phyloP scores from a whole-genome alignment of 192 early-diverging fungal genomes.

The Umbelopsis sp. region DNA sequence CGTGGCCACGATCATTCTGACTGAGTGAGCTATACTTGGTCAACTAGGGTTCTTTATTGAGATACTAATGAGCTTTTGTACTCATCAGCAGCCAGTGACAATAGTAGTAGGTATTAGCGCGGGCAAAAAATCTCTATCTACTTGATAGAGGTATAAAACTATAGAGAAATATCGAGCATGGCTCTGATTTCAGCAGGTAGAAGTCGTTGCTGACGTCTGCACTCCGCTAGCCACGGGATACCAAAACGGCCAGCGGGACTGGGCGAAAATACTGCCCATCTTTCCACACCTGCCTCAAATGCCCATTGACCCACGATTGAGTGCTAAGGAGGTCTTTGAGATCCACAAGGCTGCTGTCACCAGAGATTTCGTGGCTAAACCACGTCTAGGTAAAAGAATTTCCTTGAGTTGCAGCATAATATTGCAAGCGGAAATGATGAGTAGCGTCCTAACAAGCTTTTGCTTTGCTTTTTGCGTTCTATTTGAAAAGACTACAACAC shows the following conservation, averaged over 20 bases:
- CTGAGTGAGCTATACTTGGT: background rate
- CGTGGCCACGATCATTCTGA: conserved; percentile 17
- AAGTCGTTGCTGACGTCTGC: conserved; percentile 11
- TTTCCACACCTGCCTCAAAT: conserved; percentile 17
- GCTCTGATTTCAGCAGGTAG: too few species aligned
- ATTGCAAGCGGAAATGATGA: background rate
- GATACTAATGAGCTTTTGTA: too few species aligned
- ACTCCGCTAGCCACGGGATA: conserved; percentile 20
- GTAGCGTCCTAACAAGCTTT: background rate
- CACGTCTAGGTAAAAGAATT: conserved; percentile 74
- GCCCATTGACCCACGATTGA: conserved; percentile 36
- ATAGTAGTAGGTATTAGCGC: too few species aligned
- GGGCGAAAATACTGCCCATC: conserved; percentile 6
- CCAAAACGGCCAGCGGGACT: conserved; percentile 2
- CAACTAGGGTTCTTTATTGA: too few species aligned
- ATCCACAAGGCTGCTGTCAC: conserved; percentile 88
- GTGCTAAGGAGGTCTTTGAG: conserved; percentile 69
- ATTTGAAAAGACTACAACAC: conserved; percentile 87
- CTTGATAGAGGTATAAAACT: too few species aligned
- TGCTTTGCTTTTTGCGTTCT: background rate
- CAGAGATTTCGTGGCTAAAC: conserved; percentile 82
- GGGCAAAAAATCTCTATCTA: too few species aligned
- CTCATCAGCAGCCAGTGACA: too few species aligned
- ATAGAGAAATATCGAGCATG: too few species aligned
- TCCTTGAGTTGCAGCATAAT: background rate